Percentiles rank a stretch among this genome's conserved stretches.
Conservation (phyloP, 73 alveolate genomes). For the Stentor roeselii region DNA sequence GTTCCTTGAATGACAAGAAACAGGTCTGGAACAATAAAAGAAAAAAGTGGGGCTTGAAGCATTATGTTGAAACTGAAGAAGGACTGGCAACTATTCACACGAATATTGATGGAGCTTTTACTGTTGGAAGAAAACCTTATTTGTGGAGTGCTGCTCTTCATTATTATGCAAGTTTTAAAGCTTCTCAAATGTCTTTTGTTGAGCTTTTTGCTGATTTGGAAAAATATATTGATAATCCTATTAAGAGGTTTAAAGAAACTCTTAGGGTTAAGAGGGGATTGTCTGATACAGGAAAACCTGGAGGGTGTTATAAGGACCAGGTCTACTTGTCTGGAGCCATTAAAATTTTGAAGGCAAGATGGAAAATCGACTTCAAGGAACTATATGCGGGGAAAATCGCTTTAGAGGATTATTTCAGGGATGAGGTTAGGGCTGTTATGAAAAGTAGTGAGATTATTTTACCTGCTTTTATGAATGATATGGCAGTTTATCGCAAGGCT, state of each 20-base stretch:
- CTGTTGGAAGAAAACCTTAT: slow-evolving; percentile 42
- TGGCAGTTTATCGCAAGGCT: slow-evolving; percentile 52
- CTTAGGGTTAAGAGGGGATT: slow-evolving; percentile 82
- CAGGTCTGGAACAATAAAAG: slow-evolving; percentile 68
- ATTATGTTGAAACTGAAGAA: slow-evolving; percentile 70
- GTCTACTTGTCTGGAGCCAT: slow-evolving; percentile 79
- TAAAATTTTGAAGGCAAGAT: slow-evolving; percentile 54
- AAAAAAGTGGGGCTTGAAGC: slow-evolving; percentile 63
- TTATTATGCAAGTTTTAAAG: slow-evolving; percentile 65
- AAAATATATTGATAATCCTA: slow-evolving; percentile 64
- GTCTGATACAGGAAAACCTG: slow-evolving; percentile 70
- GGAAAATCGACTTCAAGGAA: slow-evolving; percentile 51
- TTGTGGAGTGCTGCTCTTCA: slow-evolving; percentile 72
- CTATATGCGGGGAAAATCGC: slow-evolving; percentile 68
- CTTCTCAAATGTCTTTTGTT: slow-evolving; percentile 58
- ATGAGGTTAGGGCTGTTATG: slow-evolving; percentile 37
- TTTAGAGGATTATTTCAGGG: slow-evolving; percentile 63
- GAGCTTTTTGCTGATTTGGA: slow-evolving; percentile 64
- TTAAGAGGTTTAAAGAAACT: slow-evolving; percentile 66
- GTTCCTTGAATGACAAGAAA: slow-evolving; percentile 65
- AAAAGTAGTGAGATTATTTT: slow-evolving; percentile 36
- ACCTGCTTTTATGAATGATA: slow-evolving; percentile 71
- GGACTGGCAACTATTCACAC: slow-evolving; percentile 75
- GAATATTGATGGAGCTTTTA: slow-evolving; percentile 40
- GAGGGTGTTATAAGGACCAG: slow-evolving; percentile 80